Evolutionary conservation across 2,329 filamentous ascomycete species (phyloP).

Genomic region (Alternaria conjuncta): DNA sequence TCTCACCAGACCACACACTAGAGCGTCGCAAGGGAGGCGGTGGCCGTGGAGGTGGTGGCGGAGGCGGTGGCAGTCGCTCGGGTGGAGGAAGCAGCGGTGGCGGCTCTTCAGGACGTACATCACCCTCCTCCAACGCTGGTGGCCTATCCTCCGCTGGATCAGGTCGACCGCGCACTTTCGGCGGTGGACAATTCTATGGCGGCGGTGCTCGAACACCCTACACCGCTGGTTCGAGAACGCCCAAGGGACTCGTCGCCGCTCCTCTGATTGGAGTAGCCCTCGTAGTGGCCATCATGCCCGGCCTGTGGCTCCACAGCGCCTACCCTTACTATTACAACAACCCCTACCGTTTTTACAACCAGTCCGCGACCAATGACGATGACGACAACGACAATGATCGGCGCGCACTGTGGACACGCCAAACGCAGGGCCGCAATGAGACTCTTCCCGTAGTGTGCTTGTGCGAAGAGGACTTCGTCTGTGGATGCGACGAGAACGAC

Average conservation of each 20-base stretch:
- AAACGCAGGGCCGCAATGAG: conserved; percentile 56
- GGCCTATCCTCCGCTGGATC: conserved; percentile 62
- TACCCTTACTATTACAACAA: conserved; percentile 67
- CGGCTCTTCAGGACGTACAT: conserved; percentile 23
- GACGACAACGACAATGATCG: conserved; percentile 38
- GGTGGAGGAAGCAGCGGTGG: conserved; percentile 10
- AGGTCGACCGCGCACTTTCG: conserved; percentile 64
- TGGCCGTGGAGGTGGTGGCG: conserved; percentile 38
- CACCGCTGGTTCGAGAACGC: conserved; percentile 57
- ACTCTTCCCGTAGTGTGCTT: conserved; percentile 67
- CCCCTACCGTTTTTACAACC: conserved; percentile 61
- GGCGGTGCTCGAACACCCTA: conserved; percentile 68
- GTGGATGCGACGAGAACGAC: conserved; percentile 73
- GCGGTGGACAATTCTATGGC: conserved; percentile 69
- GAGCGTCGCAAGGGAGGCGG: conserved; percentile 49
- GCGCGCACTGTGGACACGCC: conserved; percentile 6
- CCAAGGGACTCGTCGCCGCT: conserved; percentile 59
- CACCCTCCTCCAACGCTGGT: conserved; percentile 39
- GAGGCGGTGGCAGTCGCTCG: conserved; percentile 27
- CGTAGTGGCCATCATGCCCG: conserved; percentile 58
- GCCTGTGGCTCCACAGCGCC: conserved; percentile 68
- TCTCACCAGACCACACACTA: conserved; percentile 42
- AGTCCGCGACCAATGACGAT: conserved; percentile 50
- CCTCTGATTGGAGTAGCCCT: conserved; percentile 37
- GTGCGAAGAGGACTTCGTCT: conserved; percentile 64